phyloP scores from a whole-genome alignment of 495 filamentous ascomycete genomes.

The Aspergillus diversus region DNA sequence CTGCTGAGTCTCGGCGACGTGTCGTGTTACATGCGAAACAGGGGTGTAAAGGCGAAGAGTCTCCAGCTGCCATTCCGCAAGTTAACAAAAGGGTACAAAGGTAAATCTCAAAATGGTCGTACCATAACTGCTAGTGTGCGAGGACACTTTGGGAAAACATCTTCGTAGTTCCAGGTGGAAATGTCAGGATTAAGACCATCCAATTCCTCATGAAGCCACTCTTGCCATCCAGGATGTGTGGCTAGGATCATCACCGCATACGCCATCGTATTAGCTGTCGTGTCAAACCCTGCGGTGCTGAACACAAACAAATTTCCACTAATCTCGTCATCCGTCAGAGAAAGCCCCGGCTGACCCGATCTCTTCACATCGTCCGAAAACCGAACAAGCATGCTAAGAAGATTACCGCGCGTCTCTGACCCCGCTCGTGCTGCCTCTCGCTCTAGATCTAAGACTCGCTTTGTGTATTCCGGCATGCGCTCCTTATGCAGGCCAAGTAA shows the following conservation, averaged over 20 bases:
- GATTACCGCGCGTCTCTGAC: constrained; percentile 30
- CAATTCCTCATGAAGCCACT: constrained; percentile 52
- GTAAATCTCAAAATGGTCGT: not conserved
- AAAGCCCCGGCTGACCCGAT: constrained; percentile 7
- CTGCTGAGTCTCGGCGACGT: constrained; percentile 32
- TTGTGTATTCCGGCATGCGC: constrained; percentile 32
- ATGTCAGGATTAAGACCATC: constrained; percentile 15
- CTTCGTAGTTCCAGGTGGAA: constrained; percentile 22
- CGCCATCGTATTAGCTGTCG: constrained; percentile 54
- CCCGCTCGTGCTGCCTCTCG: constrained; percentile 27
- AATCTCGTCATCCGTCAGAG: constrained; percentile 44
- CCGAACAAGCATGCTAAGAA: constrained; percentile 44
- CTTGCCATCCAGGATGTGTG: constrained; percentile 49
- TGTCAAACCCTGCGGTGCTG: constrained; percentile 59
- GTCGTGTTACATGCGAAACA: constrained; percentile 45
- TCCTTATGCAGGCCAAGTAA: constrained; percentile 30
- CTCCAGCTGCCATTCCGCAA: constrained; percentile 41
- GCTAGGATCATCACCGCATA: constrained; percentile 54
- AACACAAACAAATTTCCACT: constrained; percentile 52
- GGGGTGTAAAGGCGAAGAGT: constrained; percentile 55
- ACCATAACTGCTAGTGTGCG: constrained; percentile 51
- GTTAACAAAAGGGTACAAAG: not conserved
- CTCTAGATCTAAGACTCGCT: constrained; percentile 38
- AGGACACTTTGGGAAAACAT: constrained; percentile 45
- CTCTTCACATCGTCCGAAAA: constrained; percentile 35